Conservation (phyloP, 371 early-diverging fungal genomes). For the Rhizopus sp. region DNA sequence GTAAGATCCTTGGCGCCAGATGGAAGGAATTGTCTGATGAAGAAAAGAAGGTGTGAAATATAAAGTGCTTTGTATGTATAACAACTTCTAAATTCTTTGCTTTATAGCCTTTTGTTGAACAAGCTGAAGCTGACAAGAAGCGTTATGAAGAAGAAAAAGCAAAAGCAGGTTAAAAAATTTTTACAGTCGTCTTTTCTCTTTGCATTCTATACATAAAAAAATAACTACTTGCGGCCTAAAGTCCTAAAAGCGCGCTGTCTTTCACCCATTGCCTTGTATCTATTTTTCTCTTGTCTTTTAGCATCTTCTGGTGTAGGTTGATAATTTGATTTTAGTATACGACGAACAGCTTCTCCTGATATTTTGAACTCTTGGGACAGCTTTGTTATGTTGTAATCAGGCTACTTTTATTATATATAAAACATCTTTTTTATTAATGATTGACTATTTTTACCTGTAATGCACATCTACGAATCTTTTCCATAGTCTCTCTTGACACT, state of each 20-base stretch:
- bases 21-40: constrained; percentile 69
- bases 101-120: constrained; percentile 50
- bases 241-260: constrained; percentile 21
- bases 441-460: constrained; percentile 19
- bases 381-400: constrained; percentile 23
- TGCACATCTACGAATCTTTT: constrained; percentile 29
- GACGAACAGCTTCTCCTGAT: constrained; percentile 38
- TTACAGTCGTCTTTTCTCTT: too few species aligned
- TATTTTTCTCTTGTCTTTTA: constrained; percentile 38
- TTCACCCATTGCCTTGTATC: constrained; percentile 40
- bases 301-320: constrained; percentile 22
- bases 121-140: constrained; percentile 67
- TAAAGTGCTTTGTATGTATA: constrained; percentile 1
- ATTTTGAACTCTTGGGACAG: constrained; percentile 35
- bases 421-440: neutral
- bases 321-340: constrained; percentile 44
- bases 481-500: constrained; percentile 41
- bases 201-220: too few species aligned
- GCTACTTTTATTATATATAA: constrained; percentile 24
- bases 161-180: neutral
- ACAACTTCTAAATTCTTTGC: constrained; percentile 4
- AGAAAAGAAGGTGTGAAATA: constrained; percentile 48
- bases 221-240: neutral
- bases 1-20: constrained; percentile 75
- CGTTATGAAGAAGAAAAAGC: constrained; percentile 78